These are phyloP conservation scores for Petunia hybrid DNA, from an alignment of 305 asterid species.

Conservation along the genomic window DNA sequence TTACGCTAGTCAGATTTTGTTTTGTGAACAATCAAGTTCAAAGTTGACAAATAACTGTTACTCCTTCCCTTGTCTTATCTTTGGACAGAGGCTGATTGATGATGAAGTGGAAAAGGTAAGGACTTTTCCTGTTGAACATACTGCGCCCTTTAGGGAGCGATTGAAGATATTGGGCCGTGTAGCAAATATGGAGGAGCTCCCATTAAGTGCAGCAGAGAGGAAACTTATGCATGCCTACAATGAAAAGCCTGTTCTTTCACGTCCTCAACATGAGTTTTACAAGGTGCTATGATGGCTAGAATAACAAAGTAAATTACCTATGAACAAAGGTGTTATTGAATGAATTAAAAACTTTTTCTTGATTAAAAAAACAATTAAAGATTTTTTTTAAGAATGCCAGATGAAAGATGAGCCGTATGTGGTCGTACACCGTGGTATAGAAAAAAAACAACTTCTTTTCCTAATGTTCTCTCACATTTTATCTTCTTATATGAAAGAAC, in stretches of 20 bases:
- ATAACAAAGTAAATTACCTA: not conserved
- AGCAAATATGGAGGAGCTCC: slow-evolving; percentile 88
- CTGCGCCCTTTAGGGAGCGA: slow-evolving; percentile 85
- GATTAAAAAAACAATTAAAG: not conserved
- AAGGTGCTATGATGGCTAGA: slow-evolving; percentile 32
- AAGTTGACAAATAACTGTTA: slow-evolving; percentile 6
- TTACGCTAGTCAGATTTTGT: not conserved
- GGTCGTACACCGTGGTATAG: not conserved
- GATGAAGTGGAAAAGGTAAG: slow-evolving; percentile 85
- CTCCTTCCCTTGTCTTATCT: not conserved
- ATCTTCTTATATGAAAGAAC: not conserved
- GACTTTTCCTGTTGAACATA: slow-evolving; percentile 80
- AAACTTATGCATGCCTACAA: slow-evolving; percentile 97
- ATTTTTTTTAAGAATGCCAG: not conserved
- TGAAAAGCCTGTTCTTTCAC: slow-evolving; percentile 96
- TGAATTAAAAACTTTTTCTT: not conserved
- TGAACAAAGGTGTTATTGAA: not conserved
- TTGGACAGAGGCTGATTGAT: slow-evolving; percentile 72
- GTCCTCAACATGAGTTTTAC: slow-evolving; percentile 95
- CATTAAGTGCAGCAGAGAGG: slow-evolving; percentile 89
- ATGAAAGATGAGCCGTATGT: not conserved
- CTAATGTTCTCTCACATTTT: not conserved
- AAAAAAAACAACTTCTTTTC: not conserved
- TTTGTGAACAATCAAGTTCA: not conserved
- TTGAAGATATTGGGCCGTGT: slow-evolving; percentile 94